A percentile compares a stretch with the other conserved stretches of the same genome.
These are phyloP conservation scores for Bipolaris bicolor DNA, from an alignment of 2,329 filamentous ascomycete genomes.

Conservation along the genomic window DNA sequence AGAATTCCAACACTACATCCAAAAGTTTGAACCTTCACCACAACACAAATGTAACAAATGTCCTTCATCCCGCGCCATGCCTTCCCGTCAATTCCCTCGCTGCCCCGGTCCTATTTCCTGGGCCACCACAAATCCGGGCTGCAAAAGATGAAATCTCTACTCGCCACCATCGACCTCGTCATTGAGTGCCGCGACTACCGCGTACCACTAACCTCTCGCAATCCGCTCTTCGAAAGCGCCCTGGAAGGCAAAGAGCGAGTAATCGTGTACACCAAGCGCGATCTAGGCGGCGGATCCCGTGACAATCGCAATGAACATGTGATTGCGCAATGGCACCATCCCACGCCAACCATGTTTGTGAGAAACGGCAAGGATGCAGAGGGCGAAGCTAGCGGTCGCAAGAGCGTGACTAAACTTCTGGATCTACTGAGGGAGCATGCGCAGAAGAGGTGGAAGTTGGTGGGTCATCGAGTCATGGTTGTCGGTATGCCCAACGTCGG, in stretches of 20 bases:
- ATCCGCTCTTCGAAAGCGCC: slow-evolving; percentile 83
- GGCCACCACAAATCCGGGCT: slow-evolving; percentile 89
- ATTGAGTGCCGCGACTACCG: slow-evolving; percentile 95
- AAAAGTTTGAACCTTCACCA: not conserved
- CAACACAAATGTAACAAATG: slow-evolving; percentile 31
- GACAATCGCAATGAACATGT: slow-evolving; percentile 55
- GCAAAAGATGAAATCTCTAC: slow-evolving; percentile 78
- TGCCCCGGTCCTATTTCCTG: slow-evolving; percentile 90
- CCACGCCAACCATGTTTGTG: slow-evolving; percentile 60
- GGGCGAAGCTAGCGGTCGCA: slow-evolving; percentile 33
- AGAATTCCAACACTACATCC: slow-evolving; percentile 3
- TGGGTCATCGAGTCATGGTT: slow-evolving; percentile 82
- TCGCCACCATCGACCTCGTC: slow-evolving; percentile 83
- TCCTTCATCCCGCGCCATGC: slow-evolving; percentile 71
- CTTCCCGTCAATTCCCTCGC: slow-evolving; percentile 75
- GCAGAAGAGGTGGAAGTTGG: slow-evolving; percentile 64
- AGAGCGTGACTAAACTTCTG: slow-evolving; percentile 50
- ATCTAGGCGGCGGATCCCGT: slow-evolving; percentile 52
- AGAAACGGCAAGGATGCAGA: slow-evolving; percentile 45
- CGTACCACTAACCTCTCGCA: slow-evolving; percentile 85
- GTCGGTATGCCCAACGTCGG: slow-evolving; percentile 99
- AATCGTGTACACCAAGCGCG: slow-evolving; percentile 89
- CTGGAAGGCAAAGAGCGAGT: slow-evolving; percentile 75
- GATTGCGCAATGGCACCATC: slow-evolving; percentile 61
- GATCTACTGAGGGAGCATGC: slow-evolving; percentile 60